Base-by-base conservation (phyloP, 225 moss, liverwort and hornwort species). In the Climacium dendroides region DNA sequence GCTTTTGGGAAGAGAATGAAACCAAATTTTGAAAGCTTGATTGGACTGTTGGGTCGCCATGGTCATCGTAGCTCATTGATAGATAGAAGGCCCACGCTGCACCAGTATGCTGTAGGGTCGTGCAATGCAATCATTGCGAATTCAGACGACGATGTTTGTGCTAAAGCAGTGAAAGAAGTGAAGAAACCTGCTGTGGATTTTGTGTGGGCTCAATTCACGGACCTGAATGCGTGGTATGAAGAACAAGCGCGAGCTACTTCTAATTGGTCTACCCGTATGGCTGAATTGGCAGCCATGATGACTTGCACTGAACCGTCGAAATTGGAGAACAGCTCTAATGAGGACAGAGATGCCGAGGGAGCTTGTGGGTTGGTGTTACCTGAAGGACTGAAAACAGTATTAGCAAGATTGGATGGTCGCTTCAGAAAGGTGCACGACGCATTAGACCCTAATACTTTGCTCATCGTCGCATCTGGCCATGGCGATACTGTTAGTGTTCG, bases 201-300 rank as follows among this genome's bases (percentile, higher is more conserved):
- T 65, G 90, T 98, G 60, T 98, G 97, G 98, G 94, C 94, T 85
- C 98, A 97, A 78, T 94, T 98, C 23, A 88, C 95, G 24, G 98
- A 96, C 29, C 81, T 98, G 86, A 93, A 88, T 86, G 66, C 89
- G 13, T 96, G 92, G 88, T 92, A 94, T 82, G 93, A 94, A 83
- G 90, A 91, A 39, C 93, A 91, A 65, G 95, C 95, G 53, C 90
- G 92, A 65, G 83, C 82, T 50, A 87, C 90, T 9, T 89, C 89
- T 76, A 85, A 90, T 83, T 90, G 90, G 92, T 82, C 95, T 43
- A 88, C 87, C 32, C 92, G 92, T 74, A 88, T 95, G 83, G 98
- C 97, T 54, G 93, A 97, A 90, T 89, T 93, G 86, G 89, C 90
- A 78, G 97, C 98, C 72, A 81, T 95, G 82, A 93, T 91, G 94